These are phyloP conservation scores for Trypanosoma lewisi DNA, from an alignment of 208 protist genomes.

Conservation along the genomic window DNA sequence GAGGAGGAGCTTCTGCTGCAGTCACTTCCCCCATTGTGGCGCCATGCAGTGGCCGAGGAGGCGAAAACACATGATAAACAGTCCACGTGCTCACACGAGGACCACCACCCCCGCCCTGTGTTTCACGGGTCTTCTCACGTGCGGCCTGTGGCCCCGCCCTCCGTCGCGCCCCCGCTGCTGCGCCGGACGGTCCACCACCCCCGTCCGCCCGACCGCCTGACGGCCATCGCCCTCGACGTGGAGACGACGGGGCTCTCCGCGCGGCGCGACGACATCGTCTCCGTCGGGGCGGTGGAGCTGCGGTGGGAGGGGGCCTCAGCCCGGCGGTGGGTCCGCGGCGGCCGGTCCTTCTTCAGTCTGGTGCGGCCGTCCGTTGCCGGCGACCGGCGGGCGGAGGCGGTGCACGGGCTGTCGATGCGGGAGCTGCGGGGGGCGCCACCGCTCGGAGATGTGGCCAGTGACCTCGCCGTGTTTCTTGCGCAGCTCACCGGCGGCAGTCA, in stretches of 20 bases:
- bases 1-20: too few species aligned
- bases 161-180: slow-evolving; percentile 14
- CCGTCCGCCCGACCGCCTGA: slow-evolving; percentile 3
- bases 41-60: background rate
- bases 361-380: slow-evolving; percentile 33
- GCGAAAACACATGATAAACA: background rate
- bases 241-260: slow-evolving; percentile 70
- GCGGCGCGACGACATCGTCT: slow-evolving; percentile 42
- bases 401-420: slow-evolving; percentile 38
- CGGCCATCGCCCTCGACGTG: slow-evolving; percentile 38
- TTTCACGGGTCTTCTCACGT: slow-evolving; percentile 8
- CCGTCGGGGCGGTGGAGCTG: slow-evolving; percentile 58
- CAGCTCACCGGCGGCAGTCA: slow-evolving; percentile 5
- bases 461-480: slow-evolving; percentile 33
- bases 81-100: background rate
- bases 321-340: slow-evolving; percentile 36
- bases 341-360: slow-evolving; percentile 41
- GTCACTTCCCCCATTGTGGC: slow-evolving; percentile 13
- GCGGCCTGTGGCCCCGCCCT: background rate
- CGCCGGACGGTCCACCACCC: slow-evolving; percentile 15
- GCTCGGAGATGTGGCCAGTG: slow-evolving; percentile 27
- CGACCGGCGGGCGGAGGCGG: slow-evolving; percentile 14
- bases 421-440: slow-evolving; percentile 28
- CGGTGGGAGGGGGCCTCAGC: slow-evolving; percentile 37
- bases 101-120: too few species aligned